These are phyloP conservation scores for Thalassiosira mediterranea DNA, from an alignment of 352 stramenopile species.

Conservation along the genomic window DNA sequence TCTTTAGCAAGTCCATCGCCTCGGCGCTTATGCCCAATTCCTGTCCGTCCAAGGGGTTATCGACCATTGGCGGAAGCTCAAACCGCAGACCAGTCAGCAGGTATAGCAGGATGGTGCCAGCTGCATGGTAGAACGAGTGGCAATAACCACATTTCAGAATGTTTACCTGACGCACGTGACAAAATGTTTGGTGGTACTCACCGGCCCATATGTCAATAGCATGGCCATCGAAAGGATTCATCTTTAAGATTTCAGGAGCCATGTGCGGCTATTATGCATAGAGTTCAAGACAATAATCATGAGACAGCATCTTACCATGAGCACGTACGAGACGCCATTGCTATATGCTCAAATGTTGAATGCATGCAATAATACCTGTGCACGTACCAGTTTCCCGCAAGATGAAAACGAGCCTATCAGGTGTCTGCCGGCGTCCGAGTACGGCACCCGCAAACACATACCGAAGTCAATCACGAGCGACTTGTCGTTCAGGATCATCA, in stretches of 20 bases:
- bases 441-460: conserved; percentile 84
- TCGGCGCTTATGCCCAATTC: conserved; percentile 36
- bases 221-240: conserved; percentile 42
- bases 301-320: too few species aligned
- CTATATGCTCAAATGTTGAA: neutral
- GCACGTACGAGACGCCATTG: neutral
- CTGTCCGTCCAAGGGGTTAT: conserved; percentile 29
- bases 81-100: conserved; percentile 37
- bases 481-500: conserved; percentile 65
- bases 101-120: conserved; percentile 42
- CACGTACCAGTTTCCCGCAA: conserved; percentile 36
- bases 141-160: neutral
- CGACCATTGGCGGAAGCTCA: conserved; percentile 12
- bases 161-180: too few species aligned
- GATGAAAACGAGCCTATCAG: conserved; percentile 14
- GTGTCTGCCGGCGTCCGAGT: conserved; percentile 41
- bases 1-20: conserved; percentile 47
- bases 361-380: neutral
- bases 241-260: conserved; percentile 38
- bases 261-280: conserved; percentile 34
- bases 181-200: too few species aligned
- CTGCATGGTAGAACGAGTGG: too few species aligned
- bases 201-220: conserved; percentile 41
- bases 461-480: conserved; percentile 86
- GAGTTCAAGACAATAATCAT: conserved; percentile 1